Conservation (phyloP, 2,329 filamentous ascomycete genomes). For the Aureobasidium mangrovei region DNA sequence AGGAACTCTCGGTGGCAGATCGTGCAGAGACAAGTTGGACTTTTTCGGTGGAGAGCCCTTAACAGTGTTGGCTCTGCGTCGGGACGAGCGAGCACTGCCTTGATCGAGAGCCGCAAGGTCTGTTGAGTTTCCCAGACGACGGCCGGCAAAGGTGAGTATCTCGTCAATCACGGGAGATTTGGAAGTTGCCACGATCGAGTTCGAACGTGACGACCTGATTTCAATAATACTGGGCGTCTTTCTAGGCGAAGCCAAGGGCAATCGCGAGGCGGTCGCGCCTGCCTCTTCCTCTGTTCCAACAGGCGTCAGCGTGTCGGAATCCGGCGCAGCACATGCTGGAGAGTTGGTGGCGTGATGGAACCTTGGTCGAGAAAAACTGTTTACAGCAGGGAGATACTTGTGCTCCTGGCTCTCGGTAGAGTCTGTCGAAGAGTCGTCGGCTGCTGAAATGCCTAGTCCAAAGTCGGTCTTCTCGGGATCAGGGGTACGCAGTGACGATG, state of each 20-base stretch:
- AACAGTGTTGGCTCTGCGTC: not conserved
- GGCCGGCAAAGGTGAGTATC: slow-evolving; percentile 18
- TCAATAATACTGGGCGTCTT: slow-evolving; percentile 20
- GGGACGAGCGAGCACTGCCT: slow-evolving; percentile 9
- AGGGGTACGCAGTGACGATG: not conserved
- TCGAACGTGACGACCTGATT: slow-evolving; percentile 15
- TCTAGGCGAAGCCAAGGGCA: slow-evolving; percentile 11
- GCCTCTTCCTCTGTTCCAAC: not conserved
- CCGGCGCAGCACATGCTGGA: not conserved
- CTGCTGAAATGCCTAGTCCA: not conserved
- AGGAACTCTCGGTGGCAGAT: not conserved
- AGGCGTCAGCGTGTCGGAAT: not conserved
- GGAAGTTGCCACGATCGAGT: not conserved
- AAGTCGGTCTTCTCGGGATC: not conserved
- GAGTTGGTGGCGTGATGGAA: not conserved
- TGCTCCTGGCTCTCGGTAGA: not conserved
- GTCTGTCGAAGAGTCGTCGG: not conserved
- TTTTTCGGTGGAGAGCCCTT: not conserved
- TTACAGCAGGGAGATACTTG: not conserved
- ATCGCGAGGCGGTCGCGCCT: too few relatives aligned
- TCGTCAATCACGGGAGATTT: slow-evolving; percentile 6
- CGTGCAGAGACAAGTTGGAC: not conserved
- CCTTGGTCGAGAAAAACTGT: slow-evolving; percentile 22
- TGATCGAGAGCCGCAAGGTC: slow-evolving; percentile 23
- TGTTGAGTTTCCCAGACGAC: slow-evolving; percentile 18